Percentiles rank a stretch among this genome's conserved stretches.
phyloP scores from a whole-genome alignment of 2,329 filamentous ascomycete species.

The Parastagonospora avenae region DNA sequence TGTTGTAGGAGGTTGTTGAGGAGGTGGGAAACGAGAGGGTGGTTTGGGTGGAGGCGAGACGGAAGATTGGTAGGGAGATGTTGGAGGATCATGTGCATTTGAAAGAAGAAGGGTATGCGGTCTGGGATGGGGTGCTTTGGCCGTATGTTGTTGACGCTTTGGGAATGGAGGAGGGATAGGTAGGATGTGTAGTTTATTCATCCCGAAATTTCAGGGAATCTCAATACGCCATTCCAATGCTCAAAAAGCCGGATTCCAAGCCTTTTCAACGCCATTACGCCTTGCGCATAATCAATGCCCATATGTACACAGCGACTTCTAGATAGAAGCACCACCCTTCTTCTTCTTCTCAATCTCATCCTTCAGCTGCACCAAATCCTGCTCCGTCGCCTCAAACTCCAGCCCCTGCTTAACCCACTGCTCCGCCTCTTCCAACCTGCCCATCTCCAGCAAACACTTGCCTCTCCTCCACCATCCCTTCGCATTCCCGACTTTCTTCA shows the following conservation, averaged over 20 bases:
- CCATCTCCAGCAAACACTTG: conserved; percentile 89
- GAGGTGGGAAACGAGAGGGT: not conserved
- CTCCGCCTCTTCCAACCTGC: conserved; percentile 77
- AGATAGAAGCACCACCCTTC: conserved; percentile 19
- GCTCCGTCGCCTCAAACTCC: conserved; percentile 75
- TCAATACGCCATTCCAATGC: not conserved
- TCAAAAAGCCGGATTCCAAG: not conserved
- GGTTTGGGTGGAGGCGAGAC: conserved; percentile 12
- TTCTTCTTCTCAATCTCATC: conserved; percentile 56
- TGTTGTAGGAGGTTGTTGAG: conserved; percentile 3
- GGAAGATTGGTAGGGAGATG: conserved; percentile 7
- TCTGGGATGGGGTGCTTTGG: conserved; percentile 13
- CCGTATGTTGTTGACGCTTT: conserved; percentile 2
- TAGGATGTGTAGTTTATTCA: not conserved
- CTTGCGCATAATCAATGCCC: not conserved
- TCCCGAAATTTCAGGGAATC: not conserved
- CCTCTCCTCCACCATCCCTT: conserved; percentile 95
- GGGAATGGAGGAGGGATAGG: not conserved
- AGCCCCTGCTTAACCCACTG: conserved; percentile 78
- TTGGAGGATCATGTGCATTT: conserved; percentile 23
- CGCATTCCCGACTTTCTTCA: conserved; percentile 82
- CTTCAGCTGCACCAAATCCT: conserved; percentile 45
- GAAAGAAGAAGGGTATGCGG: conserved; percentile 15
- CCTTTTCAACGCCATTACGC: conserved; percentile 1
- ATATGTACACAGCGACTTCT: not conserved